Base-by-base conservation (phyloP, 106 monocot species). In the Allium fistulosum region DNA sequence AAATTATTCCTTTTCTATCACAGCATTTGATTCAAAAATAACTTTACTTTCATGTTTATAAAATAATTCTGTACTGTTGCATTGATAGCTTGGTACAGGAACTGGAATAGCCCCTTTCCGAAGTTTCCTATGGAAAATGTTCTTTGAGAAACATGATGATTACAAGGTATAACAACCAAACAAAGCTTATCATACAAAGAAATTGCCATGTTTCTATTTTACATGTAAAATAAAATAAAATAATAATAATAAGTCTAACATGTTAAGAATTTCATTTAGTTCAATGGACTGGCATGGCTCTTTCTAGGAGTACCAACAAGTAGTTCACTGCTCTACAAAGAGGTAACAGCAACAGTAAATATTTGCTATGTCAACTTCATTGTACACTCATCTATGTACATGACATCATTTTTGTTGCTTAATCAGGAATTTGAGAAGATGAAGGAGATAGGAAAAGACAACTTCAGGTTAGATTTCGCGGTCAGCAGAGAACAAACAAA, bases 401-500 rank as follows among this genome's bases (percentile, higher is more conserved):
- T 37, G 0, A 37, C 37, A 37, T 37, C 37, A 7, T 11, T 17
- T 37, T 2, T 48, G 17, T 47, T 48, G 7, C 26, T 22, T 4
- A 18, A 37, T 46, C 68, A 99, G 97, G 97, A 99, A 60, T 93
- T 99, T 71, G 97, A 99, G 83, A 93, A 93, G 81, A 99, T 93
- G 97, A 90, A 99, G 65, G 85, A 87, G 71, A 99, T 87, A 57
- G 72, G 71, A 18, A 89, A 89, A 4, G 79, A 85, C 6, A 89
- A 92, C 15, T 99, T 99, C 84, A 76, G 85, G 69, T 50, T 99
- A 0, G 97, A 99, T 53, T 99, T 90, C 28, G 97, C 97, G 1
- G 93, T 99, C 22, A 99, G 97, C 82, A 80, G 97, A 72, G 97
- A 99, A 73, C 97, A 99, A 65, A 81, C 82, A n/a, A 99, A 99